Evolutionary conservation across 208 protist species (phyloP).

Genomic region (Crithidia sp.): DNA sequence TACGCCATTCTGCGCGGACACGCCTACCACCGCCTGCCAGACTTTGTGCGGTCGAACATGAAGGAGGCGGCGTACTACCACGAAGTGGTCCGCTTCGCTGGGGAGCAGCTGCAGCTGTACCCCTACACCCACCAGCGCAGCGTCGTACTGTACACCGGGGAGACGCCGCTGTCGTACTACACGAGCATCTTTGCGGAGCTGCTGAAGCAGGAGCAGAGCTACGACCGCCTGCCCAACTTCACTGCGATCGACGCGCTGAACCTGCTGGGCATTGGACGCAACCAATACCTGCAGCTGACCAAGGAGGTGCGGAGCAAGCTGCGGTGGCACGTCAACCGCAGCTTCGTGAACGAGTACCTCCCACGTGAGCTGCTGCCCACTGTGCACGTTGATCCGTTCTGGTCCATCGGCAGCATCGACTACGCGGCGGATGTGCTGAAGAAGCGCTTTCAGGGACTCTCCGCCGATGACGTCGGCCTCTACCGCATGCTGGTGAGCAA

Average conservation of each 20-base stretch:
- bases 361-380: slow-evolving; percentile 54
- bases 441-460: slow-evolving; percentile 37
- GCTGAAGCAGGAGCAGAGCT: slow-evolving; percentile 82
- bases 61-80: slow-evolving; percentile 78
- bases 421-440: slow-evolving; percentile 29
- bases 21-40: slow-evolving; percentile 71
- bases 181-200: slow-evolving; percentile 68
- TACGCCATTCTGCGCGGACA: slow-evolving; percentile 58
- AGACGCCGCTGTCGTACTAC: slow-evolving; percentile 85
- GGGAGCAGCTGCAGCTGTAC: slow-evolving; percentile 74
- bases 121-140: slow-evolving; percentile 72
- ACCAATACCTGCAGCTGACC: slow-evolving; percentile 97
- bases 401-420: slow-evolving; percentile 49
- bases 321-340: slow-evolving; percentile 77
- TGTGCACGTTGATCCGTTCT: slow-evolving; percentile 62
- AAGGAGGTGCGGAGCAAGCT: slow-evolving; percentile 93
- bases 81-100: slow-evolving; percentile 60
- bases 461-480: slow-evolving; percentile 46
- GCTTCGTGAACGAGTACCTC: slow-evolving; percentile 67
- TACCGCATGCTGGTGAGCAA: slow-evolving; percentile 55
- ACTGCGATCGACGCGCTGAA: slow-evolving; percentile 95
- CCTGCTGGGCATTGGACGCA: slow-evolving; percentile 95
- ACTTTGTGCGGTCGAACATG: slow-evolving; percentile 47
- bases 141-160: slow-evolving; percentile 64
- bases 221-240: slow-evolving; percentile 97